Evolutionary conservation across 768 basidiomycete genomes (phyloP).

Genomic region (Tylopilus subfusipes): DNA sequence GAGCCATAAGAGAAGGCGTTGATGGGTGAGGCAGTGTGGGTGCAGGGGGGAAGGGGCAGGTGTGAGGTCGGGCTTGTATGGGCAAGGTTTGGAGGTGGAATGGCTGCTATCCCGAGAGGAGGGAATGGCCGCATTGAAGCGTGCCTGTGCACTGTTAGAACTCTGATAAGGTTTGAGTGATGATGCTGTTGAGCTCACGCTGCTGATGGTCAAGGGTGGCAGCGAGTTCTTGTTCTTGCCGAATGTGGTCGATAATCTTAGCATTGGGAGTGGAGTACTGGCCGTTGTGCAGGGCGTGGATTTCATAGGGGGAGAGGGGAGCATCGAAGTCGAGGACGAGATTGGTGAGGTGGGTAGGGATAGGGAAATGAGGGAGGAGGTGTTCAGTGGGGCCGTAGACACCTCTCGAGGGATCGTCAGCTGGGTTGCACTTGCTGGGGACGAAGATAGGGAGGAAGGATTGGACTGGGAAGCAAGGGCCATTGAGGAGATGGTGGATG

Average conservation of each 20-base stretch:
- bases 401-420: too few relatives aligned
- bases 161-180: too few relatives aligned
- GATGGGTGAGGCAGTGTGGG: background rate
- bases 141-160: too few relatives aligned
- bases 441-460: background rate
- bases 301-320: background rate
- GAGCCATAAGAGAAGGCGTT: background rate
- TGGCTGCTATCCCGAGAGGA: too few relatives aligned
- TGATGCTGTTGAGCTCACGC: too few relatives aligned
- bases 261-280: too few relatives aligned
- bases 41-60: background rate
- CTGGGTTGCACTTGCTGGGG: background rate
- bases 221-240: too few relatives aligned
- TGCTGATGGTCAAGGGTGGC: too few relatives aligned
- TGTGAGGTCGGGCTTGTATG: background rate
- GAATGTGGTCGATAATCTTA: too few relatives aligned
- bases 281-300: too few relatives aligned
- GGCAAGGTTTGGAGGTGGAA: background rate
- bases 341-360: background rate
- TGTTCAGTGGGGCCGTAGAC: background rate
- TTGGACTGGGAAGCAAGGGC: rapidly evolving
- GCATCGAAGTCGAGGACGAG: background rate
- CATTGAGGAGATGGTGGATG: background rate
- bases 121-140: background rate
- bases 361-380: background rate